Evolutionary conservation across 257 asterid genomes (phyloP), one percentile per base, ranked within the genome.

Genomic region (Prunella vulgaris): DNA sequence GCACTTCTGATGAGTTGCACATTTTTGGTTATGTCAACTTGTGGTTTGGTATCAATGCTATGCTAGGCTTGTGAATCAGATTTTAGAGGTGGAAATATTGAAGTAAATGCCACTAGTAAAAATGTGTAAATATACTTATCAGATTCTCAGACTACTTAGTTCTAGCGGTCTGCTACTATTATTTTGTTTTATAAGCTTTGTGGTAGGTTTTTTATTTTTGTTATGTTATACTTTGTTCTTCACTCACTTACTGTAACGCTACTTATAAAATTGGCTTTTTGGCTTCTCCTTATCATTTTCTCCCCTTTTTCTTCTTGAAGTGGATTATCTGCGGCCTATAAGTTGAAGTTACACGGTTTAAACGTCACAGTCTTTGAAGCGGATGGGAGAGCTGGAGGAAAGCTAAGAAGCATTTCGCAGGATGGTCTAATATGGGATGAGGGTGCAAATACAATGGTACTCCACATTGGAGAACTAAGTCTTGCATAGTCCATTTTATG

Each of bases 391-490:
- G 78, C 93, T 76, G 97, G 97, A 74, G 98, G 97, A 53, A 93
- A 85, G 87, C 77, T 93, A 52, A 85, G 84, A 83, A 85, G 87
- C 79, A 71, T 84, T 77, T 79, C 83, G 32, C 88, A 65, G 28
- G 80, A 88, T 82, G 97, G 96, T 70, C 49, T 93, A 62, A 76
- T 88, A 77, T 93, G 98, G 97, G 98, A 93, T 46, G 96, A 93
- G 77, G 98, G 98, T 27, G 98, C 98, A 14, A 93, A 93, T 79
- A 90, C 98, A 70, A 93, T 93, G 98, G 98, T 92, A 70, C 51
- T 61, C 33, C 68, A 9, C 14, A 27, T 8, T 62, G 35, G 66
- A 70, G 25, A 28, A 64, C 76, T 12, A 10, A 65, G 67, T 59
- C 35, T 69, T 35, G 18, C 21, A 20, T 38, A 37, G 13, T 52